Conservation (phyloP, 352 stramenopile species). For the Phytophthora crassamura region DNA sequence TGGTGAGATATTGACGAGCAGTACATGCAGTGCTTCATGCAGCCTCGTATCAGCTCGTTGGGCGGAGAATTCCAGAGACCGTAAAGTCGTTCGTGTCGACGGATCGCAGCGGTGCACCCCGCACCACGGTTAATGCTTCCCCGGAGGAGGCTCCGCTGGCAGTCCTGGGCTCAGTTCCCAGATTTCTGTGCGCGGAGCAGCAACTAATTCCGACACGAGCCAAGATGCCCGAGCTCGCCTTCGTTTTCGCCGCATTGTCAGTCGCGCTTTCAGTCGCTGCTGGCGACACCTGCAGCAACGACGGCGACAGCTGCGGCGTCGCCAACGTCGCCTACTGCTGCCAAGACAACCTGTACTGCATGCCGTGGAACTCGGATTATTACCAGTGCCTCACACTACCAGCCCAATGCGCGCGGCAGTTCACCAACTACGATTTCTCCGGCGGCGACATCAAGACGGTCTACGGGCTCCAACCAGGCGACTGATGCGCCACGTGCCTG, state of each 20-base stretch:
- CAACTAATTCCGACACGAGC: no score
- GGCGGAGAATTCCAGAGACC: not conserved
- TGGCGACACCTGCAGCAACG: slow-evolving; percentile 19
- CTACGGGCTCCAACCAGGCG: slow-evolving; percentile 37
- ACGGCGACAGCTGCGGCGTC: slow-evolving; percentile 22
- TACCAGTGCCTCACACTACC: slow-evolving; percentile 51
- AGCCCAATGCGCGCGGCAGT: slow-evolving; percentile 37
- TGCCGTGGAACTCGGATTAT: slow-evolving; percentile 51
- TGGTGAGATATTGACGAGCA: slow-evolving; percentile 17
- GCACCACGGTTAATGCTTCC: no score
- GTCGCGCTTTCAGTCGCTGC: slow-evolving; percentile 2
- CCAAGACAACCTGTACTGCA: slow-evolving; percentile 49
- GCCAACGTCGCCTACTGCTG: slow-evolving; percentile 40
- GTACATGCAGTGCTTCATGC: not conserved
- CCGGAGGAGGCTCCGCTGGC: no score
- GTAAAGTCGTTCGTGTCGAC: slow-evolving; percentile 12
- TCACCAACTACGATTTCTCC: slow-evolving; percentile 48
- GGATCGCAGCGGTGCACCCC: not conserved
- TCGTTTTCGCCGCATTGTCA: slow-evolving; percentile 3
- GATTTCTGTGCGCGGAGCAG: not conserved
- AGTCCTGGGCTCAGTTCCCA: not conserved
- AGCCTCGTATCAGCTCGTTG: slow-evolving; percentile 14
- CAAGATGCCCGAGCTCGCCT: slow-evolving; percentile 14
- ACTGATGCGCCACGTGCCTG: slow-evolving; percentile 48
- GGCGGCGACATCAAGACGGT: slow-evolving; percentile 49